Evolutionary conservation across 768 basidiomycete species (phyloP).

Genomic region (Lyophyllum semitale): DNA sequence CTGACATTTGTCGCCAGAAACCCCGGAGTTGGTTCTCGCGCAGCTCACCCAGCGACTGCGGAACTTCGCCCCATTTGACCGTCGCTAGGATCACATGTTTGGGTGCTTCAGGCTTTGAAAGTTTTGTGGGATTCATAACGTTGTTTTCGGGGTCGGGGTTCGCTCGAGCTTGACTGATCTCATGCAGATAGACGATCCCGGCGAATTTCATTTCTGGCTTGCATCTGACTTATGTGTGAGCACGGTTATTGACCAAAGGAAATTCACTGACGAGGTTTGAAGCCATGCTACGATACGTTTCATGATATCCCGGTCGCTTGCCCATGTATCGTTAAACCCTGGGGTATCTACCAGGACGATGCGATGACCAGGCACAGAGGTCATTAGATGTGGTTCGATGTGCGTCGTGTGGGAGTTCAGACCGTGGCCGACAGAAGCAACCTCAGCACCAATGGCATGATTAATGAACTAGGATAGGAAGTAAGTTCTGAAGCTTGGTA

Average conservation of each 20-base stretch:
- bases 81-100: constrained; percentile 2
- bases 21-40: not conserved
- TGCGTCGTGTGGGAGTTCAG: constrained; percentile 24
- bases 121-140: constrained; percentile 3
- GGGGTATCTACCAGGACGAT: constrained; percentile 32
- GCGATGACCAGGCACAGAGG: not conserved
- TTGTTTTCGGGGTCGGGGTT: not conserved
- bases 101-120: not conserved
- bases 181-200: constrained; percentile 3
- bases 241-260: not conserved
- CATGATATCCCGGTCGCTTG: constrained; percentile 23
- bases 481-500: not conserved
- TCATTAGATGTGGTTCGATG: constrained; percentile 13
- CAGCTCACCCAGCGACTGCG: not conserved
- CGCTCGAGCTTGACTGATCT: constrained; percentile 2
- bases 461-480: constrained; percentile 25
- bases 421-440: constrained; percentile 21
- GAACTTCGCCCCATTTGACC: constrained; percentile 3
- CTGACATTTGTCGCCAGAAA: not conserved
- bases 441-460: constrained; percentile 14
- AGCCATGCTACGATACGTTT: constrained; percentile 27
- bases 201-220: constrained; percentile 7
- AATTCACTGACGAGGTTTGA: constrained; percentile 19
- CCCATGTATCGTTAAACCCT: constrained; percentile 28
- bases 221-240: constrained; percentile 6